phyloP scores from a whole-genome alignment of 2,329 filamentous ascomycete genomes.

The Fusarium pseudoanthophilum region DNA sequence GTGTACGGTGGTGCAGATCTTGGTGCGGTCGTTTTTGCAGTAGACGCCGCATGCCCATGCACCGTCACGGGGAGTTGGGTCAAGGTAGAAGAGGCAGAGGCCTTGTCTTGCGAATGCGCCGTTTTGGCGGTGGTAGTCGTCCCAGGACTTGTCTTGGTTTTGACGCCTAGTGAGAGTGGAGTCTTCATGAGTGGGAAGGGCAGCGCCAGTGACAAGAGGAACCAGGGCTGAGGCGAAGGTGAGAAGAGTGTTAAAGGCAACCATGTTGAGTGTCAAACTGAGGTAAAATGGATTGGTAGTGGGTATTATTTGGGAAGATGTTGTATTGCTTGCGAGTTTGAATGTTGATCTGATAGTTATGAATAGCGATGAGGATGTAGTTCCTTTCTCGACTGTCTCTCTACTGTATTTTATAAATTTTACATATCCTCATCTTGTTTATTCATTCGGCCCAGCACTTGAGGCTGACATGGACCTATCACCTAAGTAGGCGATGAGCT shows the following conservation, averaged over 20 bases:
- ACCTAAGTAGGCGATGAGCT: background rate
- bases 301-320: fast-evolving
- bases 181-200: background rate
- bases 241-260: background rate
- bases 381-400: fast-evolving
- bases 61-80: background rate
- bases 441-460: fast-evolving
- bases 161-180: background rate
- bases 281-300: fast-evolving
- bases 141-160: background rate
- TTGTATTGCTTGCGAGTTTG: fast-evolving
- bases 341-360: background rate
- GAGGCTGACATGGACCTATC: background rate
- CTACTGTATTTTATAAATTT: background rate
- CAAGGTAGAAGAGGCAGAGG: background rate
- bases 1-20: background rate
- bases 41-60: background rate
- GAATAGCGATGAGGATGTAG: background rate
- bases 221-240: fast-evolving
- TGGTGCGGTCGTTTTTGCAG: background rate
- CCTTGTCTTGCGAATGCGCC: background rate
- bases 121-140: background rate
- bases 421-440: fast-evolving
- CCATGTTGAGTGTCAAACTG: background rate
- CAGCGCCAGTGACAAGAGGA: fast-evolving